Conservation (phyloP, 139 green algal species). For the Yamagishiella unicocca region DNA sequence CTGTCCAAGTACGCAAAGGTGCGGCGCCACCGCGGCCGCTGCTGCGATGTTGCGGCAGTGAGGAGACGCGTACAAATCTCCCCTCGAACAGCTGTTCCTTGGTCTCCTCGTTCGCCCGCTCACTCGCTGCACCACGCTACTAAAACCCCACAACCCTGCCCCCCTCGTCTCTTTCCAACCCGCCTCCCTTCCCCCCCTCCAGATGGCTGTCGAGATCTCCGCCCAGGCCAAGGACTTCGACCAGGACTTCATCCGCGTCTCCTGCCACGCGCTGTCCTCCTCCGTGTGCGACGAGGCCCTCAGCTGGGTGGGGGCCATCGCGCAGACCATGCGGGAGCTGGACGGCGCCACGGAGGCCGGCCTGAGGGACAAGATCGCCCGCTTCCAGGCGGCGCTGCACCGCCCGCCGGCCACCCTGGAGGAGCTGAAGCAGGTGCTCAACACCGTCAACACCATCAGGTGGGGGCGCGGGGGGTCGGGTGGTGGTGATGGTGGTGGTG, state of each 20-base stretch:
- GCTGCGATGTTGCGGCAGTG: too few relatives aligned
- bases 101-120: too few relatives aligned
- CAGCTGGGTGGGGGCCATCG: constrained; percentile 79
- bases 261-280: constrained; percentile 68
- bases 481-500: too few relatives aligned
- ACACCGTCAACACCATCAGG: constrained; percentile 70
- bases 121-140: too few relatives aligned
- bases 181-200: too few relatives aligned
- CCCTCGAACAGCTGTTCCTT: too few relatives aligned
- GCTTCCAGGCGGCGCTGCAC: constrained; percentile 50
- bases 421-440: constrained; percentile 81
- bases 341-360: constrained; percentile 63
- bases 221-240: constrained; percentile 70
- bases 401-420: constrained; percentile 73
- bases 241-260: constrained; percentile 81
- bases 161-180: too few relatives aligned
- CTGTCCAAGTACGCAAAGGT: constrained; percentile 83
- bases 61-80: too few relatives aligned
- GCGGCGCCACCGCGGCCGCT: neutral
- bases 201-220: constrained; percentile 58
- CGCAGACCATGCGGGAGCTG: constrained; percentile 76
- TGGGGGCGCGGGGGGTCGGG: neutral
- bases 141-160: too few relatives aligned
- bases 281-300: constrained; percentile 82
- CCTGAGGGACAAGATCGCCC: constrained; percentile 61